Base-by-base conservation (phyloP, 2,329 filamentous ascomycete species). In the Lojkania enalia region DNA sequence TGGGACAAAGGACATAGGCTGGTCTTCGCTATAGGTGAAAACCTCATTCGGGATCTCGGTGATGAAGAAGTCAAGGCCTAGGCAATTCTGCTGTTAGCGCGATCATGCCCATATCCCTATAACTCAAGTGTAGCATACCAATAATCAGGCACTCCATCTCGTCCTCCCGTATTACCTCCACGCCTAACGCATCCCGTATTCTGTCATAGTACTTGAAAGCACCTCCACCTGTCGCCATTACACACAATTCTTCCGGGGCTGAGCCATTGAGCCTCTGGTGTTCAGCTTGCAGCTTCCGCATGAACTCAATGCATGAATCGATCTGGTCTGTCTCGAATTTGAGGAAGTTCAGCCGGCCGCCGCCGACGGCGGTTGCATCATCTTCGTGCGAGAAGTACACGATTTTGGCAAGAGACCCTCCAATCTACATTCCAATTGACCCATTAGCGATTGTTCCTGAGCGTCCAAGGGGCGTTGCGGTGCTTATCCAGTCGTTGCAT, bases 141-240 rank as follows among this genome's bases (percentile, higher is more conserved):
- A 94, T 94, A 53, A 99, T 99, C 46, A 99, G 75, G 66, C 94
- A 99, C 70, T 96, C 90, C 94, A 99, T 99, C 74, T 99, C 94
- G 63, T 99, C 94, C 71, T 97, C 94, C 32, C 90, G 80, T 60
- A 91, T 77, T 15, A 99, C 90, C 64, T 96, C 87, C 1, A 96
- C 88, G 12, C 88, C 88, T 39, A 99, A 75, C 3, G 86, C 84
- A 51, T 92, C 82, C 64, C 84, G 85, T 58, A 99, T 90, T 70
- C 84, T 86, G 68, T 97, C 90, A 70, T 97, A 96, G 73, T 88
- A 99, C 70, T 97, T 96, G 78, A 88, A 97, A 4, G 94, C 91
- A 15, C 94, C 94, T 20, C 94, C 94, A 4, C 94, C 94, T 0
- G 94, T 99, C 2, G 94, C 94, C 84, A 97, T 95, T 52, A 99